A percentile compares a stretch with the other conserved stretches of the same genome.
Conservation (phyloP, 2,329 filamentous ascomycete species). For the Dactylonectria estremocensis region DNA sequence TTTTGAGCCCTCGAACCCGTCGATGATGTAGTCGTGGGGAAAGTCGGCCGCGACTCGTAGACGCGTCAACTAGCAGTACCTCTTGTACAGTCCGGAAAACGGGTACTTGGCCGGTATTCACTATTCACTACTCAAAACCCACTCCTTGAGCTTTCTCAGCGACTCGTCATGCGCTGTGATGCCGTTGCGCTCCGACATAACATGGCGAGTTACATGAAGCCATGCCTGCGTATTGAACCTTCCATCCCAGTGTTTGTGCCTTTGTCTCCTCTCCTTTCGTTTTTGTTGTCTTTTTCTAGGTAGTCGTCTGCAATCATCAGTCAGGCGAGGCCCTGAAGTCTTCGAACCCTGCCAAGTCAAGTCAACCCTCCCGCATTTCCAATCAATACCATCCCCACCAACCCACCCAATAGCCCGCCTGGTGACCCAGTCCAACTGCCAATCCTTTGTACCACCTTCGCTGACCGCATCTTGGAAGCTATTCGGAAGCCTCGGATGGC, state of each 20-base stretch:
- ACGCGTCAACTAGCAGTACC: not conserved
- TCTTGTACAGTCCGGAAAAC: slow-evolving; percentile 1
- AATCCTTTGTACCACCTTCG: not conserved
- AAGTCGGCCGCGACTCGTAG: not conserved
- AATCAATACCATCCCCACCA: slow-evolving; percentile 16
- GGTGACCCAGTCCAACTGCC: slow-evolving; percentile 2
- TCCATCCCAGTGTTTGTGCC: not conserved
- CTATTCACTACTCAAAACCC: no score
- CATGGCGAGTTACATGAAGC: not conserved
- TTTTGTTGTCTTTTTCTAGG: not conserved
- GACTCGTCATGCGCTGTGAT: not conserved
- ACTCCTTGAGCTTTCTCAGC: not conserved
- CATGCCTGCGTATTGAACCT: not conserved
- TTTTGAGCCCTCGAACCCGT: slow-evolving; percentile 33
- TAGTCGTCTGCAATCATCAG: not conserved
- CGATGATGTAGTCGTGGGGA: slow-evolving; percentile 28
- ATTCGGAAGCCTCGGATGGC: slow-evolving; percentile 49
- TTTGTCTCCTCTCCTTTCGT: not conserved
- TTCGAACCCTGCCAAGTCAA: slow-evolving; percentile 1
- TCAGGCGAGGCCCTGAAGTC: not conserved
- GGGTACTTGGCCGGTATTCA: not conserved
- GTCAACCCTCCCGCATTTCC: not conserved
- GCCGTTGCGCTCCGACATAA: not conserved
- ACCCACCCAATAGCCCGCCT: not conserved
- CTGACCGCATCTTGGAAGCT: slow-evolving; percentile 41